Conservation (phyloP, 805 yeast species). For the Sugiyamaella boreocaroliniensis region DNA sequence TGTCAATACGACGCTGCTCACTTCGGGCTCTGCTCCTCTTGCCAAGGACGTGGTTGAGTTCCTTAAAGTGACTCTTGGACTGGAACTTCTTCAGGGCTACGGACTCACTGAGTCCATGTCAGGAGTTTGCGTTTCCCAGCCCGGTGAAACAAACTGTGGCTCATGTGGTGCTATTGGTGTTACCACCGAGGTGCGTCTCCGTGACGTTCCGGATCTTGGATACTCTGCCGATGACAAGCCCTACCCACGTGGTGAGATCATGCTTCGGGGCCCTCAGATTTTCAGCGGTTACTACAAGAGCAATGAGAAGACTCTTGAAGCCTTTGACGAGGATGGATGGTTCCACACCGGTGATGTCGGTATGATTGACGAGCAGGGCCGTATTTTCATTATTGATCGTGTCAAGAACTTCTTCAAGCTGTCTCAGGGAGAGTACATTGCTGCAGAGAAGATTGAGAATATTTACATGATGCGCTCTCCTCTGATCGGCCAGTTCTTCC, state of each 20-base stretch:
- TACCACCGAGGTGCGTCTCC: slow-evolving; percentile 50
- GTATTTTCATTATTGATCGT: slow-evolving; percentile 59
- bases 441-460: slow-evolving; percentile 71
- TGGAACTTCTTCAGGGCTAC: slow-evolving; percentile 61
- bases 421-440: slow-evolving; percentile 61
- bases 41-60: slow-evolving; percentile 54
- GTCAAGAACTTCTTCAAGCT: slow-evolving; percentile 73
- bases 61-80: slow-evolving; percentile 53
- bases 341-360: slow-evolving; percentile 65
- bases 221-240: slow-evolving; percentile 39
- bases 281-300: slow-evolving; percentile 52
- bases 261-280: slow-evolving; percentile 59
- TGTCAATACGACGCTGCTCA: slow-evolving; percentile 35
- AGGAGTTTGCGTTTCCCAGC: slow-evolving; percentile 41
- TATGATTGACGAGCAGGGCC: slow-evolving; percentile 43
- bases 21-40: slow-evolving; percentile 67
- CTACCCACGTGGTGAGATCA: slow-evolving; percentile 52
- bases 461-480: slow-evolving; percentile 49
- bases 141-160: slow-evolving; percentile 44
- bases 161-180: slow-evolving; percentile 55
- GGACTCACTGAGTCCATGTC: slow-evolving; percentile 69
- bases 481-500: slow-evolving; percentile 46
- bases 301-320: slow-evolving; percentile 46
- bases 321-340: slow-evolving; percentile 55
- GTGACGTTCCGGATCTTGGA: slow-evolving; percentile 60